A percentile compares a stretch with the other conserved stretches of the same genome.
These are phyloP conservation scores for Mycosarcoma maydis DNA, from an alignment of 1,284 basidiomycete genomes.

Conservation along the genomic window DNA sequence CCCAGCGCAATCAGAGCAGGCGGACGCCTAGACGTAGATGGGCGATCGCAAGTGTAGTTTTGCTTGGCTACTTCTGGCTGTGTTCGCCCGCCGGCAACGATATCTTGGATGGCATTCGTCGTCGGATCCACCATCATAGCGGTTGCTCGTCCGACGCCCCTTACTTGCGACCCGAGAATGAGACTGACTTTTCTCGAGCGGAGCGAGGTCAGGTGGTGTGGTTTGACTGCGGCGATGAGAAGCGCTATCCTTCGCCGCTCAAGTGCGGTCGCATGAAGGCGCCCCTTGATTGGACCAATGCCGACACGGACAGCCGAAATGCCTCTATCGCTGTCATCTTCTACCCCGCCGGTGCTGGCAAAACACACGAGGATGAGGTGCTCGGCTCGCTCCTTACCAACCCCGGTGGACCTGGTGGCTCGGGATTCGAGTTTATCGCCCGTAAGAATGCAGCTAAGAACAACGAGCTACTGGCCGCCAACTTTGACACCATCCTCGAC, in stretches of 20 bases:
- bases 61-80: conserved; percentile 22
- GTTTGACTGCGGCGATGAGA: conserved; percentile 40
- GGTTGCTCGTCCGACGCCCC: conserved; percentile 9
- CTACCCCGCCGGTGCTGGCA: conserved; percentile 49
- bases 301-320: conserved; percentile 35
- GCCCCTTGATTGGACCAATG: conserved; percentile 51
- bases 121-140: conserved; percentile 9
- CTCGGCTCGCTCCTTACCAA: conserved; percentile 50
- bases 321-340: conserved; percentile 49
- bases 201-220: conserved; percentile 40
- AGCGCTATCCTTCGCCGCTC: conserved; percentile 36
- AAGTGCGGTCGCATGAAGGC: conserved; percentile 52
- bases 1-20: conserved; percentile 14
- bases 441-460: conserved; percentile 26
- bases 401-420: conserved; percentile 53
- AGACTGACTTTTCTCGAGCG: conserved; percentile 42
- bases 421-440: conserved; percentile 40
- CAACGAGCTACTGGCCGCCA: conserved; percentile 25
- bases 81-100: conserved; percentile 14
- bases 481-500: conserved; percentile 40
- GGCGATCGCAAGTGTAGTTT: conserved; percentile 7
- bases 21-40: conserved; percentile 21
- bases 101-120: conserved; percentile 12
- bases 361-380: conserved; percentile 35
- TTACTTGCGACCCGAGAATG: conserved; percentile 27